phyloP scores from a whole-genome alignment of 306 rosid genomes.

The Prunus fruticosa region DNA sequence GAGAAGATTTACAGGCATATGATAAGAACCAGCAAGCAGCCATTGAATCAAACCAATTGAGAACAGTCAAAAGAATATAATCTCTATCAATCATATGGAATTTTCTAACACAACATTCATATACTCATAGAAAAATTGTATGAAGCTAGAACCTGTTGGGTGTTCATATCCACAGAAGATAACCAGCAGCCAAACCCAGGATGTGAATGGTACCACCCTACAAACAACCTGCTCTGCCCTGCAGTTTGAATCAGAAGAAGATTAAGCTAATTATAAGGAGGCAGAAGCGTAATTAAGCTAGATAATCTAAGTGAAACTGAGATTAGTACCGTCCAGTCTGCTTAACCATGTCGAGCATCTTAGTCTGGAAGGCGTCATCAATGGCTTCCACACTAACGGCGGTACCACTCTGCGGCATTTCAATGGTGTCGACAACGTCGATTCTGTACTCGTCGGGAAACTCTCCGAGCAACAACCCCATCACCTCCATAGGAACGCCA shows the following conservation, averaged over 20 bases:
- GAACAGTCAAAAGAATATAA: neutral
- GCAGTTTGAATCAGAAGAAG: conserved; percentile 22
- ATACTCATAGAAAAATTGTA: no score
- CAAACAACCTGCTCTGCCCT: conserved; percentile 97
- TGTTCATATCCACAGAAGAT: conserved; percentile 91
- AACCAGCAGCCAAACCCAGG: conserved; percentile 98
- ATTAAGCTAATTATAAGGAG: neutral
- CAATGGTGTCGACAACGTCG: conserved; percentile 83
- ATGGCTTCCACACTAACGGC: conserved; percentile 95
- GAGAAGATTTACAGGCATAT: conserved; percentile 9
- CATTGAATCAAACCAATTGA: neutral
- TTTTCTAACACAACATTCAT: no score
- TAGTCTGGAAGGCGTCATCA: conserved; percentile 86
- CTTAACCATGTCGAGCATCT: conserved; percentile 89
- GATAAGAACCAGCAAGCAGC: no score
- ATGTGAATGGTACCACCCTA: conserved; percentile 96
- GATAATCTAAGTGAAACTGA: neutral
- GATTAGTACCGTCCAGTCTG: conserved; percentile 75
- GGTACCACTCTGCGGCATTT: conserved; percentile 91
- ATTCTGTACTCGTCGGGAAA: conserved; percentile 85
- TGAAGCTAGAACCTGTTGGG: conserved; percentile 57
- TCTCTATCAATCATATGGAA: no score
- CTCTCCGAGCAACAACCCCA: conserved; percentile 93
- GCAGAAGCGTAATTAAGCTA: no score
- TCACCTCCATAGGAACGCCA: conserved; percentile 96